phyloP scores from a whole-genome alignment of 495 filamentous ascomycete species.

The Glonium stellatum region DNA sequence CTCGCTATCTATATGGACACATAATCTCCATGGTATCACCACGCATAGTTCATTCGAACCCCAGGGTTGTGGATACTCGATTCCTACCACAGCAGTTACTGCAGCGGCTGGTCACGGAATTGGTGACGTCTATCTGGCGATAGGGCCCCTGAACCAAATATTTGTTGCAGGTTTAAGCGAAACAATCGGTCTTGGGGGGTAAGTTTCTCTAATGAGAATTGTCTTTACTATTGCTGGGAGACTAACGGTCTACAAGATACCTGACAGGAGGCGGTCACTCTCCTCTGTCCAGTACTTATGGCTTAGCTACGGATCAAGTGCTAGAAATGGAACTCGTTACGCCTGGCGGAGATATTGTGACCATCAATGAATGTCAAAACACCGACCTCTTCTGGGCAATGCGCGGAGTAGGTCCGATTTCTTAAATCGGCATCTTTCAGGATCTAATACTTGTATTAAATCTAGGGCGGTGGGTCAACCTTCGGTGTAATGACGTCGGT shows the following conservation, averaged over 20 bases:
- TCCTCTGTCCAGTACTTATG: constrained; percentile 39
- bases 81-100: background rate
- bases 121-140: background rate
- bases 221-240: no score
- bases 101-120: background rate
- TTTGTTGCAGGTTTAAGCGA: background rate
- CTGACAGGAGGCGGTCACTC: constrained; percentile 51
- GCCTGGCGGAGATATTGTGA: constrained; percentile 5
- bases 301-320: constrained; percentile 48
- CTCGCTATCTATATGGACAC: background rate
- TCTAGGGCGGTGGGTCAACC: constrained; percentile 22
- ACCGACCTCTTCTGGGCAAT: constrained; percentile 23
- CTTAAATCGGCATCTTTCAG: no score
- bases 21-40: background rate
- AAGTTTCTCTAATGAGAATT: no score
- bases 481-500: constrained; percentile 20
- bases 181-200: constrained; percentile 37
- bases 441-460: no score
- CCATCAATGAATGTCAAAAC: constrained; percentile 11
- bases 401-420: no score
- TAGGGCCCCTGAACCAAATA: background rate
- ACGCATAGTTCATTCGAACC: background rate
- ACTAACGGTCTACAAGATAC: no score
- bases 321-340: constrained; percentile 38
- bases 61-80: background rate